Evolutionary conservation across 2,329 filamentous ascomycete species (phyloP), one percentile per base, ranked within the genome.

Genomic region (Cordyceps militaris): DNA sequence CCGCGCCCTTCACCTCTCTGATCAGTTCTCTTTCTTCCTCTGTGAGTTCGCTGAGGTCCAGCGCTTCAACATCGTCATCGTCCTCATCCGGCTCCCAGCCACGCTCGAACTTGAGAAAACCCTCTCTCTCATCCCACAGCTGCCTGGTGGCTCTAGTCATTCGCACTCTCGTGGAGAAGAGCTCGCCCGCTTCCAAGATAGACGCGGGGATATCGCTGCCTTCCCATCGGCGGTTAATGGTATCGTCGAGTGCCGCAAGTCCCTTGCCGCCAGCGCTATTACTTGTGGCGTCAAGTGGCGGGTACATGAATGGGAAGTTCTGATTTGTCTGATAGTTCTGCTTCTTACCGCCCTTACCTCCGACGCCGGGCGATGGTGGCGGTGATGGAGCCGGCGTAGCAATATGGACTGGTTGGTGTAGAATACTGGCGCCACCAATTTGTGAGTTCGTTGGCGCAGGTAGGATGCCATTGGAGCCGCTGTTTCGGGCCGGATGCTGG

Each of bases 281-380:
- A 72, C 91, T 96, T 24, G 85, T 87, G 61, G 86, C 87, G 71
- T 97, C 93, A 19, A 97, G 76, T 1, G 94, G 94, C 2, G 94
- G 94, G 65, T 99, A 99, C 75, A 99, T 85, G 68, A 99, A 97
- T 0, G 94, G 94, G 63, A 99, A 97, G 68, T 97, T 94, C 66
- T 99, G 94, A 67, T 99, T 99, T 0, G 94, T 99, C 71, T 99
- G 94, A 66, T 99, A 99, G 65, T 97, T 99, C 67, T 99, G 94
- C 69, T 99, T 99, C 78, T 99, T 99, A 1, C 88, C 92, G 54
- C 89, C 90, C 71, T 97, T 99, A 0, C 91, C 91, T 26, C 91
- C 92, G 34, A 87, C 87, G 10, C 78, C 81, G 0, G 94, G 94
- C 1, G 93, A 97, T 1, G 94, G 94, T 0, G 94, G 94, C 24